Percentiles rank a stretch among this genome's conserved stretches.
Evolutionary conservation across 139 green algal genomes (phyloP).

Genomic region (Tetradesmus lagerheimii): DNA sequence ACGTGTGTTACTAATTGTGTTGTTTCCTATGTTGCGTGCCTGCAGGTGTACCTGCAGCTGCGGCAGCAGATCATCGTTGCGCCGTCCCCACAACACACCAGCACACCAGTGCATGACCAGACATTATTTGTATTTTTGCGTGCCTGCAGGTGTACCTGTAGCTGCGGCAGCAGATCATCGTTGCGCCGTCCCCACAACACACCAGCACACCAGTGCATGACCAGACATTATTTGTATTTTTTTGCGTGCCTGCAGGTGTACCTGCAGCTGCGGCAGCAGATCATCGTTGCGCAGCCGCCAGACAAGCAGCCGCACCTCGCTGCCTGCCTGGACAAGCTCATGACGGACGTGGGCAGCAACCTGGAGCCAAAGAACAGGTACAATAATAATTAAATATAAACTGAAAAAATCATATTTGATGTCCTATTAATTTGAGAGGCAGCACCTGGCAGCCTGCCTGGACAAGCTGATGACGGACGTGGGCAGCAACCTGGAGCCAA

Average conservation of each 20-base stretch:
- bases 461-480: constrained; percentile 95
- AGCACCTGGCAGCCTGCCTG: constrained; percentile 81
- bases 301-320: constrained; percentile 76
- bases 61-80: constrained; percentile 18
- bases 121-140: too few species aligned
- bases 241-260: constrained; percentile 26
- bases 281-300: constrained; percentile 76
- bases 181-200: constrained; percentile 69
- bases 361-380: constrained; percentile 94
- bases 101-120: too few species aligned
- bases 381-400: too few species aligned
- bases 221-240: background rate
- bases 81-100: background rate
- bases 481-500: constrained; percentile 87
- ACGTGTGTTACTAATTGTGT: background rate
- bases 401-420: too few species aligned
- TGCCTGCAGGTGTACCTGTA: constrained; percentile 26
- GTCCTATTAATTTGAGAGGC: too few species aligned
- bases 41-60: too few species aligned
- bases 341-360: constrained; percentile 88
- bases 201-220: background rate
- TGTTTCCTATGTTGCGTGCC: background rate
- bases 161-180: constrained; percentile 68
- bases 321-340: constrained; percentile 93
- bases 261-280: constrained; percentile 52